phyloP scores from a whole-genome alignment of 108 stramenopile species.

The Pelagomonas calceolata region DNA sequence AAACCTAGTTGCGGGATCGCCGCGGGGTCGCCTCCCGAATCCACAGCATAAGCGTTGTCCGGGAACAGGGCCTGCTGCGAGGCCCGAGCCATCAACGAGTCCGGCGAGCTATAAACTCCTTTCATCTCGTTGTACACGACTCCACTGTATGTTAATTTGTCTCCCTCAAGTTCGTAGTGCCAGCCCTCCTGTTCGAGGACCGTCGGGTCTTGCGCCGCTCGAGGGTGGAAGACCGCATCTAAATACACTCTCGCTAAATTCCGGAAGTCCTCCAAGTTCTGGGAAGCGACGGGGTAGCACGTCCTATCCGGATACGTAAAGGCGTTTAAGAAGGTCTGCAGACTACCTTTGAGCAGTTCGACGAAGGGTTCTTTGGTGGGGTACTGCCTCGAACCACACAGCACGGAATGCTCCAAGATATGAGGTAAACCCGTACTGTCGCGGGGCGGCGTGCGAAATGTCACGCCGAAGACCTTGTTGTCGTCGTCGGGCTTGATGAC shows the following conservation, averaged over 20 bases:
- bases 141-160: slow-evolving; percentile 73
- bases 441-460: slow-evolving; percentile 87
- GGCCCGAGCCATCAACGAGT: slow-evolving; percentile 69
- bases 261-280: slow-evolving; percentile 95
- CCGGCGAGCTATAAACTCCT: slow-evolving; percentile 89
- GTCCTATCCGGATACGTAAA: slow-evolving; percentile 98
- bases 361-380: slow-evolving; percentile 96
- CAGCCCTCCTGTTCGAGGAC: slow-evolving; percentile 94
- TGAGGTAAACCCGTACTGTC: slow-evolving; percentile 96
- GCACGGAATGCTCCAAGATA: slow-evolving; percentile 94
- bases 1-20: slow-evolving; percentile 86
- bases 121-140: slow-evolving; percentile 99
- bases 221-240: slow-evolving; percentile 90
- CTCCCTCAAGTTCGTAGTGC: slow-evolving; percentile 83
- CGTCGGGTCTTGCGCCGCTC: slow-evolving; percentile 73
- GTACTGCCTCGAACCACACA: slow-evolving; percentile 91
- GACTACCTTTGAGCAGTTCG: slow-evolving; percentile 77
- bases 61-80: slow-evolving; percentile 84
- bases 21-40: slow-evolving; percentile 88
- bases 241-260: slow-evolving; percentile 97
- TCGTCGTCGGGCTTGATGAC: slow-evolving; percentile 73
- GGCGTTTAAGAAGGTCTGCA: slow-evolving; percentile 97
- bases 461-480: slow-evolving; percentile 98
- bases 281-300: slow-evolving; percentile 93
- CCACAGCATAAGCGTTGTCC: slow-evolving; percentile 85